Evolutionary conservation across 2,329 filamentous ascomycete species (phyloP).

Genomic region (Tolypocladium album): DNA sequence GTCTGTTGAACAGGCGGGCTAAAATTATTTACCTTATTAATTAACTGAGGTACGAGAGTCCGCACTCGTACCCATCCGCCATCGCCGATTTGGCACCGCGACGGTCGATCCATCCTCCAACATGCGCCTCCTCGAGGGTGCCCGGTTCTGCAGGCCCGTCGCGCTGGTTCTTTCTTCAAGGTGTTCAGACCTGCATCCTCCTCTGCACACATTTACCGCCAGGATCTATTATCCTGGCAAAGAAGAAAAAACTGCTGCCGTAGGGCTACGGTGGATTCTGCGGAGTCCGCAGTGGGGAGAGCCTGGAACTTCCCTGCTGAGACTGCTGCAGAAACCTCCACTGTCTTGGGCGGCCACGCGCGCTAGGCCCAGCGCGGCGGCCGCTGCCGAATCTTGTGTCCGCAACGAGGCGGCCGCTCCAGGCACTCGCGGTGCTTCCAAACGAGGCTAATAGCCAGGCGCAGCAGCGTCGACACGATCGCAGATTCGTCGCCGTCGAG

Average conservation of each 20-base stretch:
- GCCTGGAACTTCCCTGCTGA: not conserved
- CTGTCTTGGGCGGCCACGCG: not conserved
- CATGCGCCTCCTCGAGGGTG: too few relatives aligned
- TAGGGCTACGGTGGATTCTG: not conserved
- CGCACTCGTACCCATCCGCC: not conserved
- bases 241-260: not conserved
- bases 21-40: too few relatives aligned
- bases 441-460: too few relatives aligned
- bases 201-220: not conserved
- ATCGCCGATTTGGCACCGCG: not conserved
- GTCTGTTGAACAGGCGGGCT: not conserved
- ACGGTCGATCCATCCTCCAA: not conserved
- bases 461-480: too few relatives aligned
- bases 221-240: too few relatives aligned
- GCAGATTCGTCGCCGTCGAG: too few relatives aligned
- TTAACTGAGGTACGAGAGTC: too few relatives aligned
- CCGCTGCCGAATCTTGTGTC: not conserved
- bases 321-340: not conserved
- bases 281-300: not conserved
- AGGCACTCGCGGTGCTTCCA: too few relatives aligned
- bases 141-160: not conserved
- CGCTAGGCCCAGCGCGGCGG: not conserved
- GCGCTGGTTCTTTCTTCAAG: too few relatives aligned
- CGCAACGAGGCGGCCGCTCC: not conserved
- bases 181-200: not conserved